phyloP scores from a whole-genome alignment of 2,329 filamentous ascomycete genomes.

The Monilinia laxa region DNA sequence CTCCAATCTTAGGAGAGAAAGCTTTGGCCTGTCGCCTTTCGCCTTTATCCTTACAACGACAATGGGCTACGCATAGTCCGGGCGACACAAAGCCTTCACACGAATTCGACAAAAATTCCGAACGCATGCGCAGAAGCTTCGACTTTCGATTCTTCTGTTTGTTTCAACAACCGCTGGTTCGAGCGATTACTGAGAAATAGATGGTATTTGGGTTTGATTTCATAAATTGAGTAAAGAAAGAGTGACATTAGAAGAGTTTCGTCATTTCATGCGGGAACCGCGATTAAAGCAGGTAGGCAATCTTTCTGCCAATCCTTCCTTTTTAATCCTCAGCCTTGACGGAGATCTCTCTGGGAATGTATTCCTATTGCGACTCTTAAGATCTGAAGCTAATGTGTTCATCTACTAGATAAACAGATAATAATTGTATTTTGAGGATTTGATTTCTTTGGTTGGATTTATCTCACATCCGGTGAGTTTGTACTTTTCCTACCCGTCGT shows the following conservation, averaged over 20 bases:
- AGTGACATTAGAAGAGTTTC: conserved; percentile 23
- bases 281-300: conserved; percentile 31
- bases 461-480: conserved; percentile 23
- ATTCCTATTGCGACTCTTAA: background rate
- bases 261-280: conserved; percentile 28
- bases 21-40: conserved; percentile 23
- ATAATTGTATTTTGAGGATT: conserved; percentile 19
- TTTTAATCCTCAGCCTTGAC: background rate
- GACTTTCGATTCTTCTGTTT: conserved; percentile 30
- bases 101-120: conserved; percentile 12
- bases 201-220: conserved; percentile 28
- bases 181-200: conserved; percentile 28
- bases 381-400: conserved; percentile 8
- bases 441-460: conserved; percentile 1
- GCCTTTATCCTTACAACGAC: conserved; percentile 30
- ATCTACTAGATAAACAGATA: conserved; percentile 26
- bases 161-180: conserved; percentile 29
- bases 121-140: conserved; percentile 32
- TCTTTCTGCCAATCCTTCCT: conserved; percentile 4
- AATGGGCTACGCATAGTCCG: conserved; percentile 39
- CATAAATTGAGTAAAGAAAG: conserved; percentile 29
- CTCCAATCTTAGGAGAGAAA: conserved; percentile 16
- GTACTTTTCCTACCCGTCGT: conserved; percentile 4
- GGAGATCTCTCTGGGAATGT: background rate
- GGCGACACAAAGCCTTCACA: conserved; percentile 37